A percentile compares a stretch with the other conserved stretches of the same genome.
Conservation (phyloP, 305 asterid genomes). For the Solanum aculeatissimum region DNA sequence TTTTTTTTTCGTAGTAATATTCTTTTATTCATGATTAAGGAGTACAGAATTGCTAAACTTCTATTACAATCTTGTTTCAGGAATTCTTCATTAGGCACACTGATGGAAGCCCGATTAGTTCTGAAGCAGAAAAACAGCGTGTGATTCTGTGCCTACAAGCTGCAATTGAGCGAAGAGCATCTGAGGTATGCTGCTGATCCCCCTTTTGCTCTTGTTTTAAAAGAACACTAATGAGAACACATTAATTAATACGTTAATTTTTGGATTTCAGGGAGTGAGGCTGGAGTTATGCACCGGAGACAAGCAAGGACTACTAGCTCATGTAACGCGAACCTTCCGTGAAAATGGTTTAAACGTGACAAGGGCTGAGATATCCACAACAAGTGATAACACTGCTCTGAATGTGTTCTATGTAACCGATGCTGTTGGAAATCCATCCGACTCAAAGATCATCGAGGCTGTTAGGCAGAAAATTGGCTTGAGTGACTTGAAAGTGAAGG, state of each 20-base stretch:
- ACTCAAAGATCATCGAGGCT: constrained; percentile 37
- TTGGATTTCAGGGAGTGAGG: constrained; percentile 54
- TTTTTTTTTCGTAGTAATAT: neutral
- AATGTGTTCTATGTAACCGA: constrained; percentile 63
- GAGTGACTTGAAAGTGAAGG: constrained; percentile 49
- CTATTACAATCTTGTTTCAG: constrained; percentile 17
- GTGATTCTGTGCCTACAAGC: constrained; percentile 79
- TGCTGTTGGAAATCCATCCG: constrained; percentile 40
- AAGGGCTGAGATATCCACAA: constrained; percentile 75
- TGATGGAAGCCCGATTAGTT: constrained; percentile 81
- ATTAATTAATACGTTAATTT: neutral
- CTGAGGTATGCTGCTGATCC: constrained; percentile 36
- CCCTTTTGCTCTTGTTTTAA: neutral
- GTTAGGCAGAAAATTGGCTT: constrained; percentile 51
- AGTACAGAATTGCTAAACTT: neutral
- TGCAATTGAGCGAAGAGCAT: constrained; percentile 74
- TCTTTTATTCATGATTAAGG: neutral
- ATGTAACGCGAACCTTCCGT: constrained; percentile 81
- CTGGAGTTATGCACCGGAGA: constrained; percentile 64
- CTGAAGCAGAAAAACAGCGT: constrained; percentile 86
- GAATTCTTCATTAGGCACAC: constrained; percentile 83
- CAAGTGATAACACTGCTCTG: constrained; percentile 18
- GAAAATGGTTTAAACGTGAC: constrained; percentile 80
- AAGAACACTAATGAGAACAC: neutral
- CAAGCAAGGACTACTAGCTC: constrained; percentile 62